Evolutionary conservation across 306 rosid genomes (phyloP), one percentile per base, ranked within the genome.

Genomic region (Arachis stenosperma): DNA sequence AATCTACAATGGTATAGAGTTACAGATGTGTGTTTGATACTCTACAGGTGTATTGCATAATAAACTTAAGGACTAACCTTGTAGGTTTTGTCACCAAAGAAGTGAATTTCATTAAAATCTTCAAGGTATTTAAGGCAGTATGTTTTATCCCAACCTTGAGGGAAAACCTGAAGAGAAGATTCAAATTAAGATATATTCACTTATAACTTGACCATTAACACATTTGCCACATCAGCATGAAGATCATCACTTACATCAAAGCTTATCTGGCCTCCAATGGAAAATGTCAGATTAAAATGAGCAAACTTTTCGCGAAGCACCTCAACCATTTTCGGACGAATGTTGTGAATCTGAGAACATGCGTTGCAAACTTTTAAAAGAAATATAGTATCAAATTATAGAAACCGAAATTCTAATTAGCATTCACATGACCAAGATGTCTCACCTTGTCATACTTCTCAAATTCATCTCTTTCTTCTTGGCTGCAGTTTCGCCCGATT

Each of bases 131-230:
- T 89, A 83, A 94, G 73, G 91, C 96, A 89, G 84, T 88, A 94
- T 77, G 99, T 94, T 88, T 94, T 94, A 84, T 94, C 98, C 98
- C 98, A 94, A 75, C 98, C 98, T 85, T 86, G 91, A 66, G 98
- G 98, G 66, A 94, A 94, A 80, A 88, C 98, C 98, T 94, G 83
- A 43, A 47, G 22, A 63, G 81, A 36, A 63, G 37, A 74, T 71
- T 63, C 66, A 69, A 48, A 67, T 65, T 60, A 54, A 68, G 68
- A 53, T 57, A 56, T 13, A 61, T 59, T 57, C 27, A 9, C 47
- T 50, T 71, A 72, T 57, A 58, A 67, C 36, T 50, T 39, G 65
- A 75, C 17, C 12, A 66, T 37, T 22, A 54, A 77, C 52, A 65
- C 11, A 15, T 22, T 39, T 77, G 54, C 72, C 55, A 61, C 7